Conservation (phyloP, 2,329 filamentous ascomycete genomes). For the Beauveria rudraprayagi region DNA sequence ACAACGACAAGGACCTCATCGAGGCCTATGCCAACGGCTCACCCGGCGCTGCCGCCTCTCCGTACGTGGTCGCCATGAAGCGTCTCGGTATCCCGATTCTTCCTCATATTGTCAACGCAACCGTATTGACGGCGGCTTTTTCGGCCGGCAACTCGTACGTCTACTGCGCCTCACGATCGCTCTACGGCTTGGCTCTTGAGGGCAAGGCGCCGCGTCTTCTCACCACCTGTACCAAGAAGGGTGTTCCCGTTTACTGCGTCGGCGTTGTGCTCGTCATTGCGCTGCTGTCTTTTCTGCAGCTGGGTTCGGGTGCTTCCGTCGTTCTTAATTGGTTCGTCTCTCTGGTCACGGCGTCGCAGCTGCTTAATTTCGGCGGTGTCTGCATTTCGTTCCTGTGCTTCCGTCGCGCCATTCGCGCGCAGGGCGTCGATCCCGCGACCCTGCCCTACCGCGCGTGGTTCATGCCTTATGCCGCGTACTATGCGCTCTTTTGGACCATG, state of each 20-base stretch:
- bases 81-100: slow-evolving; percentile 54
- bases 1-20: slow-evolving; percentile 54
- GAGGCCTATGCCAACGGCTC: slow-evolving; percentile 50
- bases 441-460: slow-evolving; percentile 63
- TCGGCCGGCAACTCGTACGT: slow-evolving; percentile 58
- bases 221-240: slow-evolving; percentile 50
- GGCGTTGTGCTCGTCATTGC: slow-evolving; percentile 56
- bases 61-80: slow-evolving; percentile 62
- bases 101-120: slow-evolving; percentile 65
- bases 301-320: slow-evolving; percentile 55
- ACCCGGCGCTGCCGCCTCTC: slow-evolving; percentile 61
- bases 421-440: slow-evolving; percentile 58
- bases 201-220: slow-evolving; percentile 56
- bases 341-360: slow-evolving; percentile 61
- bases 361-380: slow-evolving; percentile 65
- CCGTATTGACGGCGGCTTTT: slow-evolving; percentile 59
- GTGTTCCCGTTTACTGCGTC: slow-evolving; percentile 71
- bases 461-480: slow-evolving; percentile 66
- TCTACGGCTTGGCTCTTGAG: slow-evolving; percentile 62
- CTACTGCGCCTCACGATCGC: slow-evolving; percentile 60
- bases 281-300: slow-evolving; percentile 65
- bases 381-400: slow-evolving; percentile 66
- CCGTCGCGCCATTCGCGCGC: slow-evolving; percentile 57
- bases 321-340: slow-evolving; percentile 68
- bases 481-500: slow-evolving; percentile 53